These are phyloP conservation scores for Ganoderma boninense DNA, from an alignment of 1,284 basidiomycete genomes.

Conservation along the genomic window DNA sequence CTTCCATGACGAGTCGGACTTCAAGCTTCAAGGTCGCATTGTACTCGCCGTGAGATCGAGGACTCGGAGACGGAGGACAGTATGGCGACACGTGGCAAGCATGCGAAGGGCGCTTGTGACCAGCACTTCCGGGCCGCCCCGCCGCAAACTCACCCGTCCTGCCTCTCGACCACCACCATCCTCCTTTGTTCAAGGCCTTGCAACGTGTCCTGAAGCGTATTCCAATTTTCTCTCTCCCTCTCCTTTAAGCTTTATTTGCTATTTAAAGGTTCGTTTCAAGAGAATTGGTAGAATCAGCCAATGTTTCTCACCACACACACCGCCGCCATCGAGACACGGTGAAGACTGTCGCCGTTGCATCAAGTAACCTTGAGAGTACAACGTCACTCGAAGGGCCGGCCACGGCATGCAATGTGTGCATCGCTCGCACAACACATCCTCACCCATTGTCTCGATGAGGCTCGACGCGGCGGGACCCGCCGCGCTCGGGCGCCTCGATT, in stretches of 20 bases:
- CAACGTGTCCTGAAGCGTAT: background rate
- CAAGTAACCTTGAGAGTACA: background rate
- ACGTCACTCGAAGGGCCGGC: background rate
- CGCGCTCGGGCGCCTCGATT: background rate
- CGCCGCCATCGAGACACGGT: background rate
- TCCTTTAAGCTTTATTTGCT: background rate
- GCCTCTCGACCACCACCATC: too few relatives aligned
- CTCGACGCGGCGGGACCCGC: constrained; percentile 2
- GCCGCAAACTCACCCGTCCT: too few relatives aligned
- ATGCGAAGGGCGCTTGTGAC: too few relatives aligned
- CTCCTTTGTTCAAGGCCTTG: too few relatives aligned
- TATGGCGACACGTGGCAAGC: too few relatives aligned
- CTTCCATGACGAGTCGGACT: too few relatives aligned
- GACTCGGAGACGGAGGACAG: background rate
- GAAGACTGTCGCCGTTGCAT: background rate
- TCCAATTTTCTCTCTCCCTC: background rate
- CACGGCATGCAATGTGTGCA: background rate
- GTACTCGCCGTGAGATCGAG: background rate
- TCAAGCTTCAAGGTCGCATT: too few relatives aligned
- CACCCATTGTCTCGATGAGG: background rate
- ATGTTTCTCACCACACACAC: background rate
- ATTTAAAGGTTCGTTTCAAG: background rate
- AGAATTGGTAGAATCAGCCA: background rate
- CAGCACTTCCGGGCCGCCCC: too few relatives aligned
- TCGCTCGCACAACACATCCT: background rate